Conservation (phyloP, 2,329 filamentous ascomycete genomes). For the Ceratocystis huliohia region DNA sequence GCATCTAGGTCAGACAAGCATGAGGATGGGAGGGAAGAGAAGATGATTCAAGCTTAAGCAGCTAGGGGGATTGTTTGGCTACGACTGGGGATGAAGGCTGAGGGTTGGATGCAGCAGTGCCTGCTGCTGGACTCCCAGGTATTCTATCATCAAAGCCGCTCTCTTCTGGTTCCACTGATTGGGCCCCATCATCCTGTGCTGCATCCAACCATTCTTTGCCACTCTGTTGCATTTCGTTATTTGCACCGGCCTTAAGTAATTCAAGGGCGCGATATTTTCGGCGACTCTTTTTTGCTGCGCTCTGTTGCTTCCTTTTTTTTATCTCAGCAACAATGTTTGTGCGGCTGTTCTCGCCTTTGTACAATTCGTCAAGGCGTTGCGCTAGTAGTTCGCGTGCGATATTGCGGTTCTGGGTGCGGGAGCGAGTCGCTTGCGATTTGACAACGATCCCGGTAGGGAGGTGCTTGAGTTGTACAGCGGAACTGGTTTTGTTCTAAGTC, state of each 20-base stretch:
- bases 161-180: background rate
- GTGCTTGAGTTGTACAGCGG: conserved; percentile 85
- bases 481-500: conserved; percentile 80
- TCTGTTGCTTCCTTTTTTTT: conserved; percentile 58
- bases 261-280: conserved; percentile 60
- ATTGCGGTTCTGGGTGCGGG: conserved; percentile 73
- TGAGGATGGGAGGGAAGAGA: background rate
- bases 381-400: conserved; percentile 68
- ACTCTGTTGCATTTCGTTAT: background rate
- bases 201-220: background rate
- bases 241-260: conserved; percentile 32
- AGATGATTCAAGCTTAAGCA: background rate
- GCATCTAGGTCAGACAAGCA: background rate
- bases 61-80: background rate
- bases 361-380: conserved; percentile 57
- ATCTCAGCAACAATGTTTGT: conserved; percentile 49
- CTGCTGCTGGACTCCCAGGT: background rate
- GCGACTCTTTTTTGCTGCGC: conserved; percentile 66
- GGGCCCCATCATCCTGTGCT: background rate
- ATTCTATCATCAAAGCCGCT: background rate
- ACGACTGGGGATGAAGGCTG: background rate
- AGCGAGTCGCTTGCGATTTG: conserved; percentile 86
- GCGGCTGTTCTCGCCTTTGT: conserved; percentile 58
- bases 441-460: conserved; percentile 81
- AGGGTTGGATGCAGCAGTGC: background rate